Base-by-base conservation (phyloP, 352 stramenopile species). In the Phytophthora europaea region DNA sequence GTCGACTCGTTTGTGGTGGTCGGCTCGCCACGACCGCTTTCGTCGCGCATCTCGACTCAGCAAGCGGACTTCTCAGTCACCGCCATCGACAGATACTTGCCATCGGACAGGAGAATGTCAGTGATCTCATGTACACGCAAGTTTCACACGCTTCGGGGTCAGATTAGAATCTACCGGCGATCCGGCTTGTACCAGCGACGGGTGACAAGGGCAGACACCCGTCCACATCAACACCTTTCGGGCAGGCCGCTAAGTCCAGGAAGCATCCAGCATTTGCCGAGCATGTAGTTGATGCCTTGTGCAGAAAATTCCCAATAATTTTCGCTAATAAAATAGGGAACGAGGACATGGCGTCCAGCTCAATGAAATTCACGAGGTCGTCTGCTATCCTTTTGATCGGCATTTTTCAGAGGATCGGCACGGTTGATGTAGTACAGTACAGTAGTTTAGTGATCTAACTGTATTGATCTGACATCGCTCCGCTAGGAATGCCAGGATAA, bases 51-150 rank as follows among this genome's bases (percentile, higher is more conserved):
- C 10, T 28, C 22, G 48, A 54, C 20, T 54, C 48, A 54, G 48
- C 16, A 20, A 23, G 26, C 45, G 45, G 20, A 23, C 20, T 23
- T 3, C 45, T 8, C 45, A n/a, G 9, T 16, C 18, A 28, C 18
- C 18, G 2, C 9, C 6, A 13, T 28, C 48, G 48, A 54, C 48
- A 54, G n/a, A 18, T 54, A 54, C 20, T 28, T 54, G 48, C 4
- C 36, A 47, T 31, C 56, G 26, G 65, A 31, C 65, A 61, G 45
- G 23, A 60, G 51, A 15, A 9, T 38, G 48, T 67, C 65, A 72
- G 65, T 15, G 57, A 72, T 61, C n/a, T 66, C 57, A 48, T 45
- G 56, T 55, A 48, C 20, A 60, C 55, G 54, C 47, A 61, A 67
- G 48, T 48, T 61, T 9, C 31, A 58, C 33, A 60, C 64, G 54